phyloP scores from a whole-genome alignment of 306 rosid genomes.

The Parietaria judaica region DNA sequence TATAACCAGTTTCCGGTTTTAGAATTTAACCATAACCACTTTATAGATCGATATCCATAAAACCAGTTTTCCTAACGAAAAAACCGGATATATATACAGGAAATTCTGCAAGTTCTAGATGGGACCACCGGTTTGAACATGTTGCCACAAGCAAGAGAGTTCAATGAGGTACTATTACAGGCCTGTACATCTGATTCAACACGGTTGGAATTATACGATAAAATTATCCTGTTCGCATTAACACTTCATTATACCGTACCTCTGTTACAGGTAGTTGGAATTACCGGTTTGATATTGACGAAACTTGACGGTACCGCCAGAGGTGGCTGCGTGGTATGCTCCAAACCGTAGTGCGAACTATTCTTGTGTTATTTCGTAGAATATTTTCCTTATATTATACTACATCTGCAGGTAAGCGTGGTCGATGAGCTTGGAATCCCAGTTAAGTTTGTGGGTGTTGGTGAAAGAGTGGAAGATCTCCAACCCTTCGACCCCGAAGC shows the following conservation, averaged over 20 bases:
- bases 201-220: not conserved
- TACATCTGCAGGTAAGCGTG: conserved; percentile 65
- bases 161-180: conserved; percentile 60
- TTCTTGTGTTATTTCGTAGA: not conserved
- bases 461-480: conserved; percentile 87
- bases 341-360: not conserved
- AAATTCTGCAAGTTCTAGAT: conserved; percentile 86
- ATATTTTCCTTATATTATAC: too few relatives aligned
- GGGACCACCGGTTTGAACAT: conserved; percentile 98
- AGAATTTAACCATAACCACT: too few relatives aligned
- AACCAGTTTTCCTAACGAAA: too few relatives aligned
- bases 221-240: not conserved
- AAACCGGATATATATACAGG: conserved; percentile 46
- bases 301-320: conserved; percentile 95
- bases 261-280: conserved; percentile 66
- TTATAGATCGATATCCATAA: too few relatives aligned
- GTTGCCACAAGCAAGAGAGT: conserved; percentile 95
- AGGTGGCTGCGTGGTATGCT: conserved; percentile 95
- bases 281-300: conserved; percentile 85
- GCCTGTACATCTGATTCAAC: conserved; percentile 3
- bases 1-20: too few relatives aligned
- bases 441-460: conserved; percentile 91
- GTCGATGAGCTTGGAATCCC: conserved; percentile 96
- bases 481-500: conserved; percentile 94
- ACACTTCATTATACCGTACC: conserved; percentile 4